A percentile compares a stretch with the other conserved stretches of the same genome.
Evolutionary conservation across 768 basidiomycete genomes (phyloP).

Genomic region (Panaeolus cyanescens): DNA sequence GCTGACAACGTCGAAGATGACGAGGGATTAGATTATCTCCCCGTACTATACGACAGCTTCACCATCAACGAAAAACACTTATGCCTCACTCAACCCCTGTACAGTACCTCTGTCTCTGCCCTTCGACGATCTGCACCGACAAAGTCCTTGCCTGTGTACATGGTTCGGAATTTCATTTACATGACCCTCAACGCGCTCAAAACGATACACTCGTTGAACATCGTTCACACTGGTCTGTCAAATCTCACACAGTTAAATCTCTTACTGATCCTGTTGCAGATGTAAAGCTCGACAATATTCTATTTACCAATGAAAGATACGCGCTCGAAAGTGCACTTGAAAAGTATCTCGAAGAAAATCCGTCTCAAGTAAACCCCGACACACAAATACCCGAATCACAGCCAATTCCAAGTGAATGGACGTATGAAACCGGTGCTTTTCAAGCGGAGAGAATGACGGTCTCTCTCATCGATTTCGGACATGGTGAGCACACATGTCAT

Average conservation of each 20-base stretch:
- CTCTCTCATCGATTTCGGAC: conserved; percentile 17
- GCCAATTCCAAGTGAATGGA: conserved; percentile 6
- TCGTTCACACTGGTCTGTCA: too few relatives aligned
- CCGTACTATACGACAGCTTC: too few relatives aligned
- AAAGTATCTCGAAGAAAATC: conserved; percentile 6
- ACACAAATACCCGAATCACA: conserved; percentile 1
- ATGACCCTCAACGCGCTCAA: too few relatives aligned
- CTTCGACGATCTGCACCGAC: conserved; percentile 7
- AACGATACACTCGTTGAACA: too few relatives aligned
- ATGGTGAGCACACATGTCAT: conserved; percentile 14
- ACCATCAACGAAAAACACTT: too few relatives aligned
- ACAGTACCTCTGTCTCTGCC: conserved; percentile 7
- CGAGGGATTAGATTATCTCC: too few relatives aligned
- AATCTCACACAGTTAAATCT: background rate
- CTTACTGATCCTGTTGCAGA: conserved; percentile 14
- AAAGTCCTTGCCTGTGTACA: conserved; percentile 5
- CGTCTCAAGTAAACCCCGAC: conserved; percentile 1
- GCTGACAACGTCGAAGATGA: too few relatives aligned
- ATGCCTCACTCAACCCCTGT: conserved; percentile 7
- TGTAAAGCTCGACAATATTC: conserved; percentile 26
- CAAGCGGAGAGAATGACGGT: background rate
- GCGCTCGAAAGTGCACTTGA: conserved; percentile 9
- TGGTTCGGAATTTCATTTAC: too few relatives aligned
- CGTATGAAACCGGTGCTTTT: background rate
- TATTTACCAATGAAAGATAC: conserved; percentile 12